A percentile compares a stretch with the other conserved stretches of the same genome.
Conservation (phyloP, 176 grass and related monocot species). For the Lolium multiflorum region DNA sequence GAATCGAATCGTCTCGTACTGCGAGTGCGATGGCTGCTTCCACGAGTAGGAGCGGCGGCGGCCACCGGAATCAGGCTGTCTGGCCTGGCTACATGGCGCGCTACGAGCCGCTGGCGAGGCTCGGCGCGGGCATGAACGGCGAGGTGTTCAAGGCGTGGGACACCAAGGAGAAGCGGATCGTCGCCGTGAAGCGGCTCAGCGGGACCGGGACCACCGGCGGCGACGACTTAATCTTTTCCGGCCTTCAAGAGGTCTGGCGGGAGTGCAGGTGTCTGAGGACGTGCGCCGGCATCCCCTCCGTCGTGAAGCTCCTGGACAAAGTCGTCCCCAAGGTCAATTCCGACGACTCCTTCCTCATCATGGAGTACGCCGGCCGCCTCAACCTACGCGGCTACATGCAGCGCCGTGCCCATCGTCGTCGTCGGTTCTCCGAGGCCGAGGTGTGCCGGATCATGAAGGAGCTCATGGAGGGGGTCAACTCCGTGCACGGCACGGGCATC, state of each 20-base stretch:
- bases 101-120: neutral
- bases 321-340: neutral
- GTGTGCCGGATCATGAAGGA: neutral
- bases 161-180: neutral
- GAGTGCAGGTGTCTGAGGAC: neutral
- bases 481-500: neutral
- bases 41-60: neutral
- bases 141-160: constrained; percentile 24
- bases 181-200: constrained; percentile 18
- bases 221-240: neutral
- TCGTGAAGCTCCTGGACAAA: neutral
- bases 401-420: neutral
- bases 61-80: neutral
- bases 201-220: neutral
- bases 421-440: neutral
- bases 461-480: neutral
- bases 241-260: neutral
- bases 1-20: neutral
- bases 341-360: constrained; percentile 9
- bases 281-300: neutral
- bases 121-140: constrained; percentile 4
- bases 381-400: constrained; percentile 1
- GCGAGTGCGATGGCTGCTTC: neutral
- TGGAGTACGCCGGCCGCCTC: constrained; percentile 1
- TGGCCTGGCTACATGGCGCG: neutral